Evolutionary conservation across 129 eudicot species (phyloP), one percentile per base, ranked within the genome.

Genomic region (Tanacetum coccineum): DNA sequence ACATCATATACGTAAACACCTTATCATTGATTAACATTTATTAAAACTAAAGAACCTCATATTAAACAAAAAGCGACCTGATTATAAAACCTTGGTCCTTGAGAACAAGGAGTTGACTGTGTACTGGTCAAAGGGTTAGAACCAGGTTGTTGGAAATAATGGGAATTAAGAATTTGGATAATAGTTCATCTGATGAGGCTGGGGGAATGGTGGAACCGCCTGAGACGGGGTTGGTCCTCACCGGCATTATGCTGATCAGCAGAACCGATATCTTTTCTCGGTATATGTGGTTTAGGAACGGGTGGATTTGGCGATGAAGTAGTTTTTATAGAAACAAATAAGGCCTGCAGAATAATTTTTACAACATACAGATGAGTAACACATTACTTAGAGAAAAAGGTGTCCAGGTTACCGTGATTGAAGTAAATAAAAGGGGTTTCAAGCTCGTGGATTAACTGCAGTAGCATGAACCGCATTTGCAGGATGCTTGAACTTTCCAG

Each of bases 191-290:
- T 79, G 78, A 68, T 67, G 87, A 48, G 69, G 72, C 57, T 77
- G 68, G 4, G 90, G 81, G 25, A 72, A 79, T 18, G 87, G 48
- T 6, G 84, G 62, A 30, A 80, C 70, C 14, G 89, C 79, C 52
- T 90, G 95, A 65, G 92, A 82, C 60, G 82, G 97, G 68, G 85
- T 49, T 12, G 79, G 75, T 75, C 56, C 66, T 86, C 95, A 44
- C 61, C 58, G 22, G 60, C 57, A 62, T 32, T 84, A 13, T 86
- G 69, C 64, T 79, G 84, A 48, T 84, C 82, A 59, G 32, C 25
- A 9, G 69, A 28, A 14, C 77, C 76, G 4, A 51, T 73, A 66
- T 82, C 88, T 69, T 79, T 82, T 64, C 79, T 88, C 6, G 95
- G 83, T 61, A 85, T 22, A 4, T 74, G 84, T 59, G 80, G 88